A percentile compares a stretch with the other conserved stretches of the same genome.
Evolutionary conservation across 441 rosid species (phyloP).

Genomic region (Kokia cookei): DNA sequence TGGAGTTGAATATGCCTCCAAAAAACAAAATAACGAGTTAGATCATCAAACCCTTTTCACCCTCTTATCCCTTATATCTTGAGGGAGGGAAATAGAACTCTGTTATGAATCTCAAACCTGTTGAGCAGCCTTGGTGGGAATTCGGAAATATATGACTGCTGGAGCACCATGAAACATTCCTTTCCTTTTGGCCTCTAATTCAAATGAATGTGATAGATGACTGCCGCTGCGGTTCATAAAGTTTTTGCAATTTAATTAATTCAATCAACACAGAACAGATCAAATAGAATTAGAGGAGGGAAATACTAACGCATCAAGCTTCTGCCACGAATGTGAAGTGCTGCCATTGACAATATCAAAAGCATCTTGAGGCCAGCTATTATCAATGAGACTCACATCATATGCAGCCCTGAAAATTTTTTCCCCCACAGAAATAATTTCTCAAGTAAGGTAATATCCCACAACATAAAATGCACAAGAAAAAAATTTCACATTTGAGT

Average conservation of each 20-base stretch:
- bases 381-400: conserved; percentile 68
- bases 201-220: conserved; percentile 71
- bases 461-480: not conserved
- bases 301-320: conserved; percentile 82
- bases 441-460: not conserved
- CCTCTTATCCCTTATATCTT: not conserved
- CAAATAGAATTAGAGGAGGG: not conserved
- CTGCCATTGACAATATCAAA: conserved; percentile 73
- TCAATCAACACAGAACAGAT: not conserved
- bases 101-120: conserved; percentile 46
- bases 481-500: not conserved
- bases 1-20: conserved; percentile 80
- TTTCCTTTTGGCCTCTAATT: conserved; percentile 73
- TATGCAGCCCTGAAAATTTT: conserved; percentile 56
- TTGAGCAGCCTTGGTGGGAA: conserved; percentile 72
- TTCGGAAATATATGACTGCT: conserved; percentile 78
- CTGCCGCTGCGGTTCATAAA: conserved; percentile 52
- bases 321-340: conserved; percentile 80
- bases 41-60: not conserved
- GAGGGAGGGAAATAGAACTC: not conserved
- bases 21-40: conserved; percentile 2
- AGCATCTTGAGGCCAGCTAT: conserved; percentile 51
- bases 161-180: conserved; percentile 76
- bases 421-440: not conserved
- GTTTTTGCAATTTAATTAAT: not conserved